Evolutionary conservation across 106 monocot species (phyloP), one percentile per base, ranked within the genome.

Genomic region (Vanilla planifolia): DNA sequence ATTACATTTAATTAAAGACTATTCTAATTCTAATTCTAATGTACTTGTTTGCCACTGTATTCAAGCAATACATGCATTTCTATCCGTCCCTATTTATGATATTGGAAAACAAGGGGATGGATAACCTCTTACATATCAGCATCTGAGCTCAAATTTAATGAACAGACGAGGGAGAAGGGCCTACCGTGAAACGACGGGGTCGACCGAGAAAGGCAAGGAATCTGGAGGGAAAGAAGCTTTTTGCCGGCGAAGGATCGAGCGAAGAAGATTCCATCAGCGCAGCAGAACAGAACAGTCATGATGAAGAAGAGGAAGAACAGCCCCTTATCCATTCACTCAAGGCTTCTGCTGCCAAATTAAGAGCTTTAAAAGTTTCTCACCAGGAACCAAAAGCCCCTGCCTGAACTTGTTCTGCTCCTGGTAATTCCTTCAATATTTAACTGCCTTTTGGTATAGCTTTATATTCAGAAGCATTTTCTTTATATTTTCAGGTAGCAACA

Each of bases 191-290:
- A 66, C 83, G 84, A 6, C 71, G 96, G 67, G 96, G 96, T 0
- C 83, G 96, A 13, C 96, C 96, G 52, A 66, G 96, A 39, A 96
- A 96, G 51, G 71, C 41, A 28, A 71, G 27, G 43, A 82, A 84
- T 62, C 10, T 80, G 16, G 67, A 59, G 26, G 96, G 83, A 35
- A 96, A 87, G 65, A 96, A 87, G 60, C 87, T 96, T 20, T 91
- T 96, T 65, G 78, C 90, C 6, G 83, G 50, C 33, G 78, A 81
- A 32, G 67, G 33, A 27, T 76, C 86, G 17, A 86, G 95, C 45
- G 95, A 85, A 34, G 90, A 87, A 33, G 96, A 87, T 63, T 86
- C 90, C 7, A 81, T 95, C 8, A 79, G 83, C 56, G 76, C 57
- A 67, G 82, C 89, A 16, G 89, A 94, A 9, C 80, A 69, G 6